Evolutionary conservation across 2,329 filamentous ascomycete species (phyloP).

Genomic region (Trichoderma pleuroti): DNA sequence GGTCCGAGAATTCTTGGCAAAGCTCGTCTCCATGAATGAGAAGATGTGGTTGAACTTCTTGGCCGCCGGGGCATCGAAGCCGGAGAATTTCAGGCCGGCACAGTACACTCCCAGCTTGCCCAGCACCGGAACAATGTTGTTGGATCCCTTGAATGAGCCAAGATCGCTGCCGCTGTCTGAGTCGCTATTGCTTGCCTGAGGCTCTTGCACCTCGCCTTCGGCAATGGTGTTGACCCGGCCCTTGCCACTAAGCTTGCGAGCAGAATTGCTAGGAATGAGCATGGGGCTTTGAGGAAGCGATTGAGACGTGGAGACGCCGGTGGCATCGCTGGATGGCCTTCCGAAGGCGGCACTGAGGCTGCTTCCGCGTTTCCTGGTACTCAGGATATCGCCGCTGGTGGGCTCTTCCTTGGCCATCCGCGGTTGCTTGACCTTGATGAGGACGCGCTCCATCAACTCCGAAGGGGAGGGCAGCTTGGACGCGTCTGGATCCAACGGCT

Average conservation of each 20-base stretch:
- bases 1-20: constrained; percentile 74
- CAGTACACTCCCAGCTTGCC: constrained; percentile 81
- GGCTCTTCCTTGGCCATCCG: constrained; percentile 41
- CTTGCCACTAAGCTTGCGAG: constrained; percentile 47
- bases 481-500: constrained; percentile 66
- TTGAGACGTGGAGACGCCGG: constrained; percentile 45
- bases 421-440: constrained; percentile 93
- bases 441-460: constrained; percentile 74
- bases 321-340: constrained; percentile 60
- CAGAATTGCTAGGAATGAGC: constrained; percentile 47
- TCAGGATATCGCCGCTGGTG: constrained; percentile 30
- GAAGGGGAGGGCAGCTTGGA: constrained; percentile 78
- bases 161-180: constrained; percentile 67
- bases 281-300: constrained; percentile 54
- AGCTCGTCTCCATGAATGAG: constrained; percentile 88
- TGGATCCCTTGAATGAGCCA: constrained; percentile 57
- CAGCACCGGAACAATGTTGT: constrained; percentile 80
- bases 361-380: constrained; percentile 52
- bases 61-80: constrained; percentile 74
- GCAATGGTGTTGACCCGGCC: constrained; percentile 56
- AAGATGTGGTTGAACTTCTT: constrained; percentile 92
- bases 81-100: constrained; percentile 73
- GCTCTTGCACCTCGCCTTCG: constrained; percentile 54
- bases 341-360: constrained; percentile 68
- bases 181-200: constrained; percentile 62